Conservation (phyloP, 2,329 filamentous ascomycete genomes). For the Colletotrichum acutatum region DNA sequence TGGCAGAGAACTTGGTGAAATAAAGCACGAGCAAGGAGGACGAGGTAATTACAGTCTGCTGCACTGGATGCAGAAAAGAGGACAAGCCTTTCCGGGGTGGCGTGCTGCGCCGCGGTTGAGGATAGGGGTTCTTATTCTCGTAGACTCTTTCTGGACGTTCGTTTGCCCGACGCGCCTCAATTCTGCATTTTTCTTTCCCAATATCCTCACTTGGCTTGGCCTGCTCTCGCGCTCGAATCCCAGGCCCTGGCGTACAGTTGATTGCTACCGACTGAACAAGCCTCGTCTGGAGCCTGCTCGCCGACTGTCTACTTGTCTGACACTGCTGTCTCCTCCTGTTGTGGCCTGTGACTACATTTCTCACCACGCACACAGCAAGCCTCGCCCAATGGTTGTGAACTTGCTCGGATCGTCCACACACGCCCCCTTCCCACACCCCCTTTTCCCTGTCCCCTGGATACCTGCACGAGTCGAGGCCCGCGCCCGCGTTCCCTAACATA, state of each 20-base stretch:
- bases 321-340: too few species aligned
- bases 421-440: conserved; percentile 2
- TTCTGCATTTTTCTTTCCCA: background rate
- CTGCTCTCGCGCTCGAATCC: background rate
- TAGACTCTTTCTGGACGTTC: conserved; percentile 1
- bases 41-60: conserved; percentile 10
- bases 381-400: background rate
- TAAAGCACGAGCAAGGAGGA: background rate
- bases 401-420: background rate
- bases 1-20: background rate
- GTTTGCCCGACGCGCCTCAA: conserved; percentile 1
- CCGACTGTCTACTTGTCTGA: too few species aligned
- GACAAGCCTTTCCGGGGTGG: conserved; percentile 14
- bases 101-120: conserved; percentile 18
- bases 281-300: background rate
- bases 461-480: conserved; percentile 22
- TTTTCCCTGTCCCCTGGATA: conserved; percentile 8
- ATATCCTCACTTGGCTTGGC: background rate
- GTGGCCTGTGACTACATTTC: background rate
- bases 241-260: background rate
- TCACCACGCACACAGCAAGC: background rate
- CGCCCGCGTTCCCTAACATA: conserved; percentile 29
- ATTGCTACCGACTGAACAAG: background rate
- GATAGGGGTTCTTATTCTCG: conserved; percentile 17
- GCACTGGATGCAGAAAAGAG: background rate